Base-by-base conservation (phyloP, 495 filamentous ascomycete genomes). In the Pseudevernia furfuracea region DNA sequence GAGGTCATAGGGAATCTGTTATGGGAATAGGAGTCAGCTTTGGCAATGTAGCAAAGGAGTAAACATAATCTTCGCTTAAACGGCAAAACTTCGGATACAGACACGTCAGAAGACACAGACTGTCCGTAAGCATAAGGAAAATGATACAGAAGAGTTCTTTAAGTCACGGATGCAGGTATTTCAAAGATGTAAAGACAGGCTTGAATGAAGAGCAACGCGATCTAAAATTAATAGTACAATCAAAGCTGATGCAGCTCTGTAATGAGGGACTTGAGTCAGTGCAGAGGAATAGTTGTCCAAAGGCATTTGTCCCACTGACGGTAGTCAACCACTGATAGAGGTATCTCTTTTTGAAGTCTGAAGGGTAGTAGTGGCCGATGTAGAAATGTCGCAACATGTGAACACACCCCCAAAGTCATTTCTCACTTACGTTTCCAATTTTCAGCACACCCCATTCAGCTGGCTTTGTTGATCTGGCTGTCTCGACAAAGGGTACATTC, bases 1-100 rank as follows among this genome's bases (percentile, higher is more conserved):
- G 39, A 88, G 77, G 4, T 75, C 72, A 67, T 86, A 93, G 0
- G 89, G 89, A 56, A 91, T 89, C 88, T 90, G 65, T 32, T 66
- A 17, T 44, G 19, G 28, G 7, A 23, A 32, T 39, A 44, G 30
- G n/a, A 44, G 48, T 60, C 37, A 56, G 60, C 53, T 11, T 46
- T 41, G 14, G 38, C 1, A 57, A 11, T 38, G 14, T 30, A n/a
- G 30, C 39, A 46, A 60, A 34, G 46, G 38, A 34, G 15, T 19
- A 34, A 53, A 53, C 25, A 30, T 17, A 23, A 48, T 48, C 44
- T 46, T 48, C 25, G 48, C 48, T 21, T 21, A 25, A 11, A 21
- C 30, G 52, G 52, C 52, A 21, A 12, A 55, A 55, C 28, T 55
- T 55, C 30, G 52, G 52, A 10, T 21, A 30, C 52, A 55, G 52